Conservation (phyloP, 2,329 filamentous ascomycete genomes). For the Harringtonia lauricola region DNA sequence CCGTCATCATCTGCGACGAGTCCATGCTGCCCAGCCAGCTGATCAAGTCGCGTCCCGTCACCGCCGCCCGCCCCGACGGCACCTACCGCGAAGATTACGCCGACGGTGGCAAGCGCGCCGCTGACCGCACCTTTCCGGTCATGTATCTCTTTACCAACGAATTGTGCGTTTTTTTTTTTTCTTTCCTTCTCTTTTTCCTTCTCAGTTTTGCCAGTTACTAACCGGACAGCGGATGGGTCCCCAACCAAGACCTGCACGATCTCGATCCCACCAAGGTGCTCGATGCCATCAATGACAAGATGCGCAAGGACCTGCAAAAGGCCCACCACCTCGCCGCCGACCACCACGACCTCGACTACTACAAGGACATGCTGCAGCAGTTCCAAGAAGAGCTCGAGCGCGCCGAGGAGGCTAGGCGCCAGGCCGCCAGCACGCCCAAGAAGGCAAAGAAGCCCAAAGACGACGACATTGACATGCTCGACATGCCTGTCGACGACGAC, state of each 20-base stretch:
- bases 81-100: slow-evolving; percentile 79
- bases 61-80: slow-evolving; percentile 70
- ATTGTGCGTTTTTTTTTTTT: slow-evolving; percentile 56
- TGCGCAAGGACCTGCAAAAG: slow-evolving; percentile 64
- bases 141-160: slow-evolving; percentile 95
- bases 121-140: slow-evolving; percentile 80
- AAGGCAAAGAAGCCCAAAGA: slow-evolving; percentile 41
- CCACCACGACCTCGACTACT: slow-evolving; percentile 65
- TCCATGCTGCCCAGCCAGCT: slow-evolving; percentile 79
- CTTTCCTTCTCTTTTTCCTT: slow-evolving; percentile 1
- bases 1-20: slow-evolving; percentile 86
- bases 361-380: slow-evolving; percentile 67
- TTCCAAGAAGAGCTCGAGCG: slow-evolving; percentile 53
- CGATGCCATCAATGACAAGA: slow-evolving; percentile 60
- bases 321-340: slow-evolving; percentile 76
- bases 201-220: neutral
- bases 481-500: slow-evolving; percentile 39
- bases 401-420: slow-evolving; percentile 15
- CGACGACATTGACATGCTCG: slow-evolving; percentile 48
- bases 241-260: slow-evolving; percentile 70
- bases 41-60: slow-evolving; percentile 69
- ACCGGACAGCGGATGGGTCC: slow-evolving; percentile 68
- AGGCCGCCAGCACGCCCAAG: slow-evolving; percentile 21
- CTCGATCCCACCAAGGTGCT: slow-evolving; percentile 65
- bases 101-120: slow-evolving; percentile 75